Evolutionary conservation across 2,329 filamentous ascomycete genomes (phyloP).

Genomic region (Colletotrichum paranaense): DNA sequence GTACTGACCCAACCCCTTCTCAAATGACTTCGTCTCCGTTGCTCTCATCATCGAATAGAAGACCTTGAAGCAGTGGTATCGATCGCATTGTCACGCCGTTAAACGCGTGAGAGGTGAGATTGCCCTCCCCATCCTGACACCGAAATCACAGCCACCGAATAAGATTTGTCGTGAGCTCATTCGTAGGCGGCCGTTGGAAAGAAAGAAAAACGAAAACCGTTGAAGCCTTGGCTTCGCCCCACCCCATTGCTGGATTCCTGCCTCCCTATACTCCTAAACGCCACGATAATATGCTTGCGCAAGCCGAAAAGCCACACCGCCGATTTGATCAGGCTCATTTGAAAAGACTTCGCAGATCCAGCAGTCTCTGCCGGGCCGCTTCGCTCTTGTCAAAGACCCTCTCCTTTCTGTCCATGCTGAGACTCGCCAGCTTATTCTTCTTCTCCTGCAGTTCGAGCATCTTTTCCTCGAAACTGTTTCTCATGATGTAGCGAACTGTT

Average conservation of each 20-base stretch:
- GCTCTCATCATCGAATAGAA: conserved; percentile 28
- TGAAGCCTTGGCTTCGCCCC: background rate
- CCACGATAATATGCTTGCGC: conserved; percentile 13
- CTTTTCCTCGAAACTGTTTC: conserved; percentile 90
- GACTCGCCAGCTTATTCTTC: conserved; percentile 89
- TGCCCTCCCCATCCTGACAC: conserved; percentile 20
- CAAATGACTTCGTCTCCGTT: conserved; percentile 30
- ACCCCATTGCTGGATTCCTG: background rate
- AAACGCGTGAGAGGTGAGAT: conserved; percentile 20
- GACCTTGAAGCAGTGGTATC: conserved; percentile 28
- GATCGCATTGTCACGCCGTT: conserved; percentile 13
- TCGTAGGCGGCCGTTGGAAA: background rate
- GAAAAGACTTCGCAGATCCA: conserved; percentile 70
- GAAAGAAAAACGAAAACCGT: background rate
- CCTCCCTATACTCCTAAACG: conserved; percentile 22
- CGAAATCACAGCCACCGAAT: conserved; percentile 19
- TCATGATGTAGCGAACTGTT: conserved; percentile 93
- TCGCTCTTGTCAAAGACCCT: conserved; percentile 62
- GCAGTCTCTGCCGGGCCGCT: conserved; percentile 70
- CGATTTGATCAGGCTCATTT: conserved; percentile 49
- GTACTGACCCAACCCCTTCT: background rate
- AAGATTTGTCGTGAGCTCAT: background rate
- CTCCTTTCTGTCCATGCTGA: conserved; percentile 80
- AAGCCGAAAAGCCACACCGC: background rate
- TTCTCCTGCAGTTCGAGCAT: conserved; percentile 91